A percentile compares a stretch with the other conserved stretches of the same genome.
Conservation (phyloP, 2,329 filamentous ascomycete genomes). For the Neopestalotiopsis sp. region DNA sequence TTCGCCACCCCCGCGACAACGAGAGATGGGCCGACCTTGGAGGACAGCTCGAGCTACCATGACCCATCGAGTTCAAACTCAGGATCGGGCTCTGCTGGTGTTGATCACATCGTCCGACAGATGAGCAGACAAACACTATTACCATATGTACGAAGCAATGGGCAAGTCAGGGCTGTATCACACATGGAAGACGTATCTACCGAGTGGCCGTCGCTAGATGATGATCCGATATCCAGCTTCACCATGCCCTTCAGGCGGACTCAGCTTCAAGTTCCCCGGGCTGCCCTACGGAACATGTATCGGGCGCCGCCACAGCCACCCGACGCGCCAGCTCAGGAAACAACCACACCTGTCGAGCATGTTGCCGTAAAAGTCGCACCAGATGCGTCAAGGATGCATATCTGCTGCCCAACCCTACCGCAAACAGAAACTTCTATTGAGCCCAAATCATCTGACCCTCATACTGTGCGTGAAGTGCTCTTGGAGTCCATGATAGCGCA, state of each 20-base stretch:
- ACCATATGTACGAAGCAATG: slow-evolving; percentile 11
- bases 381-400: background rate
- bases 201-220: background rate
- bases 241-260: background rate
- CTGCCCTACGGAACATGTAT: background rate
- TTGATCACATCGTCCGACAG: slow-evolving; percentile 27
- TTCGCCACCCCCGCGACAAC: background rate
- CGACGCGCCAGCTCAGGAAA: background rate
- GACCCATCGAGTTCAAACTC: slow-evolving; percentile 2
- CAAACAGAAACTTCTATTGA: slow-evolving; percentile 24
- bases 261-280: background rate
- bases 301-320: background rate
- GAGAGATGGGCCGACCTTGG: slow-evolving; percentile 11
- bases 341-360: background rate
- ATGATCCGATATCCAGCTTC: background rate
- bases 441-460: slow-evolving; percentile 27
- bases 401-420: background rate
- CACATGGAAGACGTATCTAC: slow-evolving; percentile 3
- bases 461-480: slow-evolving; percentile 25
- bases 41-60: background rate
- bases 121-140: slow-evolving; percentile 30
- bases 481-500: slow-evolving; percentile 37
- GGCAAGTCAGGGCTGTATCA: background rate
- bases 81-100: background rate
- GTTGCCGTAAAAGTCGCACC: background rate